These are phyloP conservation scores for Termitomyces sp. DNA, from an alignment of 768 basidiomycete species.

Conservation along the genomic window DNA sequence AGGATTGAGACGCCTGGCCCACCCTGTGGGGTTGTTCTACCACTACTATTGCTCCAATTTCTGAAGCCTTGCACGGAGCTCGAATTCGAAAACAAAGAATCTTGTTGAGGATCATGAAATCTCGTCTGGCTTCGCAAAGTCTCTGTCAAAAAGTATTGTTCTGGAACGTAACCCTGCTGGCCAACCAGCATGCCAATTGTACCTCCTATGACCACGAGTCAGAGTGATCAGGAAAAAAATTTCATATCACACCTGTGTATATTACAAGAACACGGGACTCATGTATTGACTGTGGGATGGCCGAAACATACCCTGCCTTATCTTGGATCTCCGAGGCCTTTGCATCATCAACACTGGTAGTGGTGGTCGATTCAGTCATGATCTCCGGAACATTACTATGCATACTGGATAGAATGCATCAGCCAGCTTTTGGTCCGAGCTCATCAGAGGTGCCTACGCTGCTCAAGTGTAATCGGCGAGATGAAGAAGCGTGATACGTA, in stretches of 20 bases:
- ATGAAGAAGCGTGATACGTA: not conserved
- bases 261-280: conserved; percentile 83
- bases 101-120: conserved; percentile 88
- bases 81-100: conserved; percentile 81
- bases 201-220: conserved; percentile 40
- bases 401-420: not conserved
- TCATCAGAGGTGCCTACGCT: not conserved
- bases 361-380: not conserved
- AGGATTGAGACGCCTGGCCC: conserved; percentile 18
- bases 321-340: not conserved
- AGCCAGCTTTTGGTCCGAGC: not conserved
- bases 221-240: not conserved
- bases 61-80: conserved; percentile 75
- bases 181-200: conserved; percentile 88
- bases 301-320: conserved; percentile 33
- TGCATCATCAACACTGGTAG: not conserved
- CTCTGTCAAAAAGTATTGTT: conserved; percentile 84
- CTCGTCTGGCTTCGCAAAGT: conserved; percentile 77
- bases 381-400: not conserved
- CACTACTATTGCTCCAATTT: conserved; percentile 63
- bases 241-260: conserved; percentile 54
- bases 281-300: conserved; percentile 42
- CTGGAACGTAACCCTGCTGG: conserved; percentile 74
- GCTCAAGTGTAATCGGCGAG: not conserved
- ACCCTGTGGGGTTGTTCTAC: conserved; percentile 45